Percentiles rank a stretch among this genome's conserved stretches.
Evolutionary conservation across 2,329 filamentous ascomycete genomes (phyloP).

Genomic region (Fusarium secorum): DNA sequence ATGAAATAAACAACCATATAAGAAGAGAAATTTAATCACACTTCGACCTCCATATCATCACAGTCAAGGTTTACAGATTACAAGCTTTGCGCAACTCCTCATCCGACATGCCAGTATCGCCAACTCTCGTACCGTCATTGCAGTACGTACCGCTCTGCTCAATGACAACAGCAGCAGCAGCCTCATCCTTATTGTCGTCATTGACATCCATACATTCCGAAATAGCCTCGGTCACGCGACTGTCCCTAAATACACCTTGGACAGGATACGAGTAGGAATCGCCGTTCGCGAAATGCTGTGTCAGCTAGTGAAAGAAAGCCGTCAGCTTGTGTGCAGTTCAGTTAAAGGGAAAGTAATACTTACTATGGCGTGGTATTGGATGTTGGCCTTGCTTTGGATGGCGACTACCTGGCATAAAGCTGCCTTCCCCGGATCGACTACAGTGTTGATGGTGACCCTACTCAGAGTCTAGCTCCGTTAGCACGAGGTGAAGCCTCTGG

Average conservation of each 20-base stretch:
- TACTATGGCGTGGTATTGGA: background rate
- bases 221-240: background rate
- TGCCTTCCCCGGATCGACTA: background rate
- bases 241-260: background rate
- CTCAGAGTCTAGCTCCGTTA: background rate
- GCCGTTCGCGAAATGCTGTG: background rate
- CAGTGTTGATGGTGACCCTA: background rate
- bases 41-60: no score
- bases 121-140: background rate
- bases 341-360: background rate
- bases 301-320: background rate
- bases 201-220: background rate
- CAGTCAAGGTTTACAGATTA: no score
- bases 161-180: background rate
- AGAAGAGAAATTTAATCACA: no score
- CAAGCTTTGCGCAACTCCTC: no score
- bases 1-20: no score
- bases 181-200: background rate
- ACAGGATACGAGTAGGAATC: background rate
- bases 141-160: background rate
- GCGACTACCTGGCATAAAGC: background rate
- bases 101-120: background rate
- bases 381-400: background rate
- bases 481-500: no score
- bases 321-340: background rate